Base-by-base conservation (phyloP, 2,329 filamentous ascomycete species). In the Diaporthe aspalathi region DNA sequence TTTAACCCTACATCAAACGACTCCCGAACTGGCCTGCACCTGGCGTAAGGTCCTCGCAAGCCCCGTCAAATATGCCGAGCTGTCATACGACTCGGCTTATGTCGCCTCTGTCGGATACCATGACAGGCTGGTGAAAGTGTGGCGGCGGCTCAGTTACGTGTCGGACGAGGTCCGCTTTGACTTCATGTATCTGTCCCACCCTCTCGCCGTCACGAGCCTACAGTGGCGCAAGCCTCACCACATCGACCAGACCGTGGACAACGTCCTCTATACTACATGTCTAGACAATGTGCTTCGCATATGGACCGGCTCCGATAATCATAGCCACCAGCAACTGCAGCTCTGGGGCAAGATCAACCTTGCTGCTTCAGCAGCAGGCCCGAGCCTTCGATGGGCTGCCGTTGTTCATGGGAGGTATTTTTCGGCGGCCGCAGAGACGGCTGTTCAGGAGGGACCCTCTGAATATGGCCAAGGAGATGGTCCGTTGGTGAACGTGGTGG, bases 191-290 rank as follows among this genome's bases (percentile, higher is more conserved):
- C 89, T 99, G 1, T 86, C 91, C n/a, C 96, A 99, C 79, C 93
- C 94, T 1, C 86, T 89, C 32, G 83, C 91, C 0, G 90, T 99
- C n/a, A 95, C 93, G 3, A 90, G 89, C 72, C 83, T 97, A 72
- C 91, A 95, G 79, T 99, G 97, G 97, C 91, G 94, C 57, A 89
- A 90, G 73, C 93, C 94, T 7, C 89, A 90, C 73, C 90, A 96
- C 77, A 83, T 90, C 17, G 93, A 95, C 45, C 93, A 97, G 78
- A 90, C 90, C 7, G 88, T 92, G 69, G 93, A 96, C 49, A 96
- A 97, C 80, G 92, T 97, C 0, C 86, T 99, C 1, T 98, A 97
- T 78, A 97, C 96, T 0, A 90, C 95, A 74, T 97, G 94, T 76
- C 87, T 90, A 17, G 96, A 99, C 79, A 91, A 92, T 71, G 85